A percentile compares a stretch with the other conserved stretches of the same genome.
Conservation (phyloP, 2,329 filamentous ascomycete species). For the Neonectria ditissima region DNA sequence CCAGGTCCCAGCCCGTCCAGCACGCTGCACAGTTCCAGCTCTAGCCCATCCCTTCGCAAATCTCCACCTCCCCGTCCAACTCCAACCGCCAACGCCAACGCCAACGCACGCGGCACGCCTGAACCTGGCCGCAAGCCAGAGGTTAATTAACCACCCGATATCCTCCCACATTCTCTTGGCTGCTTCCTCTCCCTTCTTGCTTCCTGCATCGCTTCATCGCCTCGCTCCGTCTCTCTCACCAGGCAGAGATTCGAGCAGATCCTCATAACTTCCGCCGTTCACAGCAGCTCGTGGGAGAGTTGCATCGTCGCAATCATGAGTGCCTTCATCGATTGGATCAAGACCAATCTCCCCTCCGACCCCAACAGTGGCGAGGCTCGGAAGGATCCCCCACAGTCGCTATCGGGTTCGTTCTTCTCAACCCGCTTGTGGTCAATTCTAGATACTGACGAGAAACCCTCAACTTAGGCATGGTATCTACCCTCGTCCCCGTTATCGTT, state of each 20-base stretch:
- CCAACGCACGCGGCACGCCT: slow-evolving; percentile 4
- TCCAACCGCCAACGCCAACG: slow-evolving; percentile 24
- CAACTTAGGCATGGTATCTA: slow-evolving; percentile 57
- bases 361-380: slow-evolving; percentile 41
- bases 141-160: slow-evolving; percentile 19
- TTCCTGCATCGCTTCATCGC: neutral
- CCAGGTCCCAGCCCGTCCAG: slow-evolving; percentile 1
- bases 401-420: slow-evolving; percentile 46
- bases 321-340: slow-evolving; percentile 54
- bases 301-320: slow-evolving; percentile 48
- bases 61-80: slow-evolving; percentile 17
- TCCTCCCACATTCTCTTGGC: slow-evolving; percentile 10
- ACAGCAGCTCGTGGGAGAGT: slow-evolving; percentile 24
- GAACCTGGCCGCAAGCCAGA: neutral
- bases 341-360: slow-evolving; percentile 46
- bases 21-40: neutral
- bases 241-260: slow-evolving; percentile 5
- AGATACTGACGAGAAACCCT: slow-evolving; percentile 4
- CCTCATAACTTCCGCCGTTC: slow-evolving; percentile 6
- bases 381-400: slow-evolving; percentile 46
- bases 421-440: slow-evolving; percentile 4
- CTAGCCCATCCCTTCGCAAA: slow-evolving; percentile 16
- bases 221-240: slow-evolving; percentile 3
- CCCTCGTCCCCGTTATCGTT: slow-evolving; percentile 64
- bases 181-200: neutral